phyloP scores from a whole-genome alignment of 1,284 basidiomycete genomes.

The Kwoniella shivajii region DNA sequence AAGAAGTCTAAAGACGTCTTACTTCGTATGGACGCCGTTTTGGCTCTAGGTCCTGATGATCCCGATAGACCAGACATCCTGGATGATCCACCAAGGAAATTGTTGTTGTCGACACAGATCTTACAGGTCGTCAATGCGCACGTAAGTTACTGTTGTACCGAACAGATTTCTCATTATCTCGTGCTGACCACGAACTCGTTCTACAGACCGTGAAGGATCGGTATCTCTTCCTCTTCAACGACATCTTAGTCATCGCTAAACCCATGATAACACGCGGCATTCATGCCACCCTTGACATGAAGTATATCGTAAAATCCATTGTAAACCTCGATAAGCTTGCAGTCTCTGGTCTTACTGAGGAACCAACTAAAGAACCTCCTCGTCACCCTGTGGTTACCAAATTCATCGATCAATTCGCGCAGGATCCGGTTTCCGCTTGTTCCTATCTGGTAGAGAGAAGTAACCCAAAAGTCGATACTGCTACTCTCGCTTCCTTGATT shows the following conservation, averaged over 20 bases:
- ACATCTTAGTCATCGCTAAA: slow-evolving; percentile 80
- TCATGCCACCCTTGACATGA: slow-evolving; percentile 73
- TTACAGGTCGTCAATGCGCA: slow-evolving; percentile 91
- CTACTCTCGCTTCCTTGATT: slow-evolving; percentile 74
- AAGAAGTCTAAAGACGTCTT: slow-evolving; percentile 38
- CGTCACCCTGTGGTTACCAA: slow-evolving; percentile 66
- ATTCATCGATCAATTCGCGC: slow-evolving; percentile 73
- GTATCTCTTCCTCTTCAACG: slow-evolving; percentile 92
- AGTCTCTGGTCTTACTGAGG: slow-evolving; percentile 38
- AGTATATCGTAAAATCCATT: slow-evolving; percentile 84
- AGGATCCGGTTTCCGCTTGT: slow-evolving; percentile 73
- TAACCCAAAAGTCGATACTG: slow-evolving; percentile 62
- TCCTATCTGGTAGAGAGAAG: slow-evolving; percentile 61
- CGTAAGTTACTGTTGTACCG: slow-evolving; percentile 29
- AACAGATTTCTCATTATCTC: neutral
- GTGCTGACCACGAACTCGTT: slow-evolving; percentile 9
- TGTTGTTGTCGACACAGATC: slow-evolving; percentile 81
- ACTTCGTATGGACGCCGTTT: slow-evolving; percentile 57
- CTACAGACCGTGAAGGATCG: slow-evolving; percentile 86
- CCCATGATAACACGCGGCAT: slow-evolving; percentile 59
- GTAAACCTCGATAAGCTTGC: slow-evolving; percentile 68
- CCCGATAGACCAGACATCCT: slow-evolving; percentile 66
- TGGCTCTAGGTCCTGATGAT: slow-evolving; percentile 61
- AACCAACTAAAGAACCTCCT: slow-evolving; percentile 32
- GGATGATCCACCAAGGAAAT: slow-evolving; percentile 81